phyloP scores from a whole-genome alignment of 257 asterid genomes.

The Solanum chiquidenum region DNA sequence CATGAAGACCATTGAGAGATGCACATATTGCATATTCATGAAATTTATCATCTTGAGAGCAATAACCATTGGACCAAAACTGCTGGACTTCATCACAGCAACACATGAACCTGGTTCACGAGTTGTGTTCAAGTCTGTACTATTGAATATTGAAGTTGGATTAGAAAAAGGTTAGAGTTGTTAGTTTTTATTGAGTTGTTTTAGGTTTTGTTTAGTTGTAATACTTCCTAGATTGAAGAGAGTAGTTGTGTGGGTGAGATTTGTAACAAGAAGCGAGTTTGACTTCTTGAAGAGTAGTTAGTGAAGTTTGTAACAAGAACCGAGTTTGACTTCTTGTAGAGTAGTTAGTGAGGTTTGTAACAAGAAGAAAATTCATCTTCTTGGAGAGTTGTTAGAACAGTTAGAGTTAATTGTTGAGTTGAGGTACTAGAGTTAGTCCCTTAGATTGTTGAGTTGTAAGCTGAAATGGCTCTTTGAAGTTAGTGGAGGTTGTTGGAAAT shows the following conservation, averaged over 20 bases:
- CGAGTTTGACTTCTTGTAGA: not conserved
- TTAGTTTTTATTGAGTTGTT: no score
- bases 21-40: not conserved
- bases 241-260: not conserved
- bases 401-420: not conserved
- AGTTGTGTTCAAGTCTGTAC: no score
- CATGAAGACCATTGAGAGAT: not conserved
- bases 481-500: not conserved
- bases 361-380: no score
- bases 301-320: not conserved
- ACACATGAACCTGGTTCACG: no score
- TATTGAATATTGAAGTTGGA: no score
- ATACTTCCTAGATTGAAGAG: not conserved
- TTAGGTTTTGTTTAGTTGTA: no score
- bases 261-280: not conserved
- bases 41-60: no score
- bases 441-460: not conserved
- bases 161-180: no score
- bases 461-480: not conserved
- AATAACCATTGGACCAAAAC: no score
- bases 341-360: not conserved
- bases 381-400: not conserved
- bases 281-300: not conserved
- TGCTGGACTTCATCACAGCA: no score
- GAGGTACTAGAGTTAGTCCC: not conserved